phyloP scores from a whole-genome alignment of 805 yeast species.

The Dipodascopsis uninucleata region DNA sequence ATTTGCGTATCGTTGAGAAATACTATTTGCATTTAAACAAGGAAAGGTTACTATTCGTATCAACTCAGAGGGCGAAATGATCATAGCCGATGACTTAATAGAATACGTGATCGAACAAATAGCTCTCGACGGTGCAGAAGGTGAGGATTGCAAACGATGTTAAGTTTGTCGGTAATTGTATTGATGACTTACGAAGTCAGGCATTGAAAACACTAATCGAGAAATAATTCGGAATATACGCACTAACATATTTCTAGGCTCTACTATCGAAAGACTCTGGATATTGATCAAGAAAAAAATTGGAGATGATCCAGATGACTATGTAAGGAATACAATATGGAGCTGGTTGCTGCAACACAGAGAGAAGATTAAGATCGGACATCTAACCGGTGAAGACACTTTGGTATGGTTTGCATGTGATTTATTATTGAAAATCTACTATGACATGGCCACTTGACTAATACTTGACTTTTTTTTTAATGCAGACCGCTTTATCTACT shows the following conservation, averaged over 20 bases:
- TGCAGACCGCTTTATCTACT: slow-evolving; percentile 8
- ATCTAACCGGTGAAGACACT: slow-evolving; percentile 6
- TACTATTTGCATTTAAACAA: too few relatives aligned
- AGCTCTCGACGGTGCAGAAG: slow-evolving; percentile 35
- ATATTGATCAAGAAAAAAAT: slow-evolving; percentile 25
- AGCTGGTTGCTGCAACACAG: slow-evolving; percentile 29
- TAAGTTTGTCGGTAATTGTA: too few relatives aligned
- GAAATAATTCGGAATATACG: too few relatives aligned
- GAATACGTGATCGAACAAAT: slow-evolving; percentile 32
- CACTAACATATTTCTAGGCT: slow-evolving; percentile 28
- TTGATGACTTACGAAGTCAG: too few relatives aligned
- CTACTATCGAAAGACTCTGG: slow-evolving; percentile 32
- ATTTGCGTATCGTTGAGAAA: too few relatives aligned
- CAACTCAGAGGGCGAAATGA: slow-evolving; percentile 17
- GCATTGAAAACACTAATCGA: too few relatives aligned
- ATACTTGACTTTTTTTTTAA: not conserved
- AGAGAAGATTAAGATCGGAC: slow-evolving; percentile 27
- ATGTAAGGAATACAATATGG: slow-evolving; percentile 30
- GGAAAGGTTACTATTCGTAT: too few relatives aligned
- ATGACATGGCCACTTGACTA: not conserved
- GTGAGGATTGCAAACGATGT: slow-evolving; percentile 31
- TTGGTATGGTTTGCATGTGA: slow-evolving; percentile 8
- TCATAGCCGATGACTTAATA: slow-evolving; percentile 32
- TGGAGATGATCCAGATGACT: slow-evolving; percentile 28
- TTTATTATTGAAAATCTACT: not conserved